These are phyloP conservation scores for Glaciozyma martinii DNA, from an alignment of 768 basidiomycete genomes.

Conservation along the genomic window DNA sequence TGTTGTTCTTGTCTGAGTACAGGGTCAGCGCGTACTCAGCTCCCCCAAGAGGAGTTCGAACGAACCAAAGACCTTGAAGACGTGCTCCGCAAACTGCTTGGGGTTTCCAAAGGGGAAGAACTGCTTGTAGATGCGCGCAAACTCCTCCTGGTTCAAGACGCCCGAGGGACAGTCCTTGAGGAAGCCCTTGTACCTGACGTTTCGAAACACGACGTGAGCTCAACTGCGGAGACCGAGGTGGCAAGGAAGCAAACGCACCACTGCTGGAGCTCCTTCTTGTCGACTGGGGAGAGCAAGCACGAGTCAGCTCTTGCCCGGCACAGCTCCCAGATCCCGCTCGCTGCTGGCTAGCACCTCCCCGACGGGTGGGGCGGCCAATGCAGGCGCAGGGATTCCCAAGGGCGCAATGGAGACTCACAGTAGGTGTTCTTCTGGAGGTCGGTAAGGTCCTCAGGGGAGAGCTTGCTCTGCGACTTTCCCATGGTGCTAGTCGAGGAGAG, in stretches of 20 bases:
- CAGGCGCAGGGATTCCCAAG: too few species aligned
- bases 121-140: conserved; percentile 95
- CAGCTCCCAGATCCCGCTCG: not conserved
- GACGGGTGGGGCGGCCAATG: too few species aligned
- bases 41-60: not conserved
- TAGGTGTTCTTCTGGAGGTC: conserved; percentile 98
- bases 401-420: conserved; percentile 53
- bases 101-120: conserved; percentile 99
- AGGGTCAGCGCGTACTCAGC: not conserved
- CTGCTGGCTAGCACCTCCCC: too few species aligned
- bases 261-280: conserved; percentile 94
- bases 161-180: conserved; percentile 97
- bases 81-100: conserved; percentile 89
- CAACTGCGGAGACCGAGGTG: not conserved
- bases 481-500: not conserved
- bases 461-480: conserved; percentile 96
- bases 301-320: not conserved
- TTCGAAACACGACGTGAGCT: not conserved
- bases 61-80: conserved; percentile 82
- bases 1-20: conserved; percentile 67
- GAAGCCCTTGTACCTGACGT: conserved; percentile 94
- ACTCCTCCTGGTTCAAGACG: conserved; percentile 89
- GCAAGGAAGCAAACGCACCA: conserved; percentile 48
- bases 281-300: conserved; percentile 49
- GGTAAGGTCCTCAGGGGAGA: conserved; percentile 83